Percentiles rank a stretch among this genome's conserved stretches.
Evolutionary conservation across 257 asterid species (phyloP).

Genomic region (Parsonsia alboflavescens): DNA sequence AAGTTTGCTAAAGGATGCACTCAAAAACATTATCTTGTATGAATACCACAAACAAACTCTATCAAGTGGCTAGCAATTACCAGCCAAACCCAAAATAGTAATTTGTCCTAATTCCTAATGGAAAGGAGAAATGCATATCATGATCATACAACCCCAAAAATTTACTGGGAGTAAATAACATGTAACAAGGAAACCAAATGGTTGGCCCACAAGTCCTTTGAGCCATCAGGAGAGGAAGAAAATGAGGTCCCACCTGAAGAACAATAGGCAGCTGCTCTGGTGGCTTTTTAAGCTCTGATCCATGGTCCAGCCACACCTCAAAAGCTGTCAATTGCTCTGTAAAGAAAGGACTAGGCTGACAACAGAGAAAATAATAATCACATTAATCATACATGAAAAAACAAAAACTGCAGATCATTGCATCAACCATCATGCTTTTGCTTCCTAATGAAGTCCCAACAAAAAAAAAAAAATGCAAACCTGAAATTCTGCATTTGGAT

Average conservation of each 20-base stretch:
- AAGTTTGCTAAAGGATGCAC: background rate
- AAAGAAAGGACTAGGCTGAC: constrained; percentile 91
- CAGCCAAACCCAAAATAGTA: background rate
- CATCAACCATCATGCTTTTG: background rate
- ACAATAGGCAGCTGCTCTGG: constrained; percentile 99
- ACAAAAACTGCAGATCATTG: background rate
- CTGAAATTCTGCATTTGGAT: constrained; percentile 96
- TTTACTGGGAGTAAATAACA: constrained; percentile 8
- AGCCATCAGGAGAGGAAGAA: background rate
- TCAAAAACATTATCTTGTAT: background rate
- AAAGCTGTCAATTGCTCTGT: constrained; percentile 86
- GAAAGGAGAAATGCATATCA: background rate
- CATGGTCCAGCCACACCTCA: constrained; percentile 99
- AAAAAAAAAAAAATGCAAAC: constrained; percentile 23
- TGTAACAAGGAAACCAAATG: constrained; percentile 8
- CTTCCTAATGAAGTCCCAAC: background rate
- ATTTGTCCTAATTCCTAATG: background rate
- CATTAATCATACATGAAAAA: constrained; percentile 11
- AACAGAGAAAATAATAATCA: constrained; percentile 13
- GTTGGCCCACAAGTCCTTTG: background rate
- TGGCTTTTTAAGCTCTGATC: constrained; percentile 90
- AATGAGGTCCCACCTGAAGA: constrained; percentile 67
- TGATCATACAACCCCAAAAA: constrained; percentile 13
- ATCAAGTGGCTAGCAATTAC: background rate
- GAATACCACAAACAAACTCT: background rate